Evolutionary conservation across 2,329 filamentous ascomycete species (phyloP).

Genomic region (Colletotrichum endophyticum): DNA sequence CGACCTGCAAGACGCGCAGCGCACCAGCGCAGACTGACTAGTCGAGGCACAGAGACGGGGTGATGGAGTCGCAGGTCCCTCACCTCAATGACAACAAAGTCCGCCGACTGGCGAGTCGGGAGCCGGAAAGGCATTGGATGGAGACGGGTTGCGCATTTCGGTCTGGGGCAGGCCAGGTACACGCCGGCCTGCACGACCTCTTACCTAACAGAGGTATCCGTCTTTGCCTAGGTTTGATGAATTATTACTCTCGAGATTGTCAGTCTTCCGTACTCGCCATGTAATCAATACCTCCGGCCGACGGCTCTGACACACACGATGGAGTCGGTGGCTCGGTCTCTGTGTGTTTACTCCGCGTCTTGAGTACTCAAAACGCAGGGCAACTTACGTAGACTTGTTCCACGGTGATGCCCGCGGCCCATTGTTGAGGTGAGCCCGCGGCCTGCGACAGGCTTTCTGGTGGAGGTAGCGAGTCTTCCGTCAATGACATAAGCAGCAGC

Average conservation of each 20-base stretch:
- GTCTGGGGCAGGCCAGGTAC: slow-evolving; percentile 15
- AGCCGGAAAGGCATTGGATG: slow-evolving; percentile 10
- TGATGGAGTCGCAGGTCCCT: not conserved
- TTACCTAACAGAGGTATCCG: slow-evolving; percentile 11
- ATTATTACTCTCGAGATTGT: not conserved
- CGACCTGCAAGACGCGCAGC: slow-evolving; percentile 3
- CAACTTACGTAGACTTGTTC: not conserved
- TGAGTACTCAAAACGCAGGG: not conserved
- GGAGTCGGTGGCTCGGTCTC: not conserved
- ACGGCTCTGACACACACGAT: not conserved
- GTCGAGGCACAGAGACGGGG: not conserved
- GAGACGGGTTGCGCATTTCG: not conserved
- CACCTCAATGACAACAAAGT: not conserved
- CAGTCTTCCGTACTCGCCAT: not conserved
- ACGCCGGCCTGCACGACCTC: not conserved
- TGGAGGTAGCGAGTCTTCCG: not conserved
- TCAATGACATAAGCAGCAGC: not conserved
- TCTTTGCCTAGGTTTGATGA: not conserved
- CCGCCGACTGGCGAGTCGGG: slow-evolving; percentile 8
- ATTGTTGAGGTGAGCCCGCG: not conserved
- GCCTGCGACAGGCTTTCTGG: not conserved
- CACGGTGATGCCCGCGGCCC: slow-evolving; percentile 2
- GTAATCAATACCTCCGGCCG: not conserved
- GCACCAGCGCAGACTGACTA: not conserved
- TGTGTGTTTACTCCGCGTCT: not conserved